Conservation (phyloP, 2,329 filamentous ascomycete genomes). For the Fusarium ambrosium region DNA sequence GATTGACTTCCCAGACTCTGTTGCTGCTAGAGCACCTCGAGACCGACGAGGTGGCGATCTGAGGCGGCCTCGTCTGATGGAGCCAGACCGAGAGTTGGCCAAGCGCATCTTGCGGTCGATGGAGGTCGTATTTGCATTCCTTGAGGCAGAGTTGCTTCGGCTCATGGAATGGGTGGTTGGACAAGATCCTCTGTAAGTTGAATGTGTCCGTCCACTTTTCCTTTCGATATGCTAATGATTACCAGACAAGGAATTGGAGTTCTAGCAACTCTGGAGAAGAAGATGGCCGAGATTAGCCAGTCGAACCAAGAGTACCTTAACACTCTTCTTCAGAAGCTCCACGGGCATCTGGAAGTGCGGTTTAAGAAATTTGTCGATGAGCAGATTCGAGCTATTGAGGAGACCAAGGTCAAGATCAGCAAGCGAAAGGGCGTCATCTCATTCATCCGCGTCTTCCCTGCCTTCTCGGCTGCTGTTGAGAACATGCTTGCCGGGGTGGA, state of each 20-base stretch:
- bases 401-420: constrained; percentile 99
- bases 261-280: constrained; percentile 83
- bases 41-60: constrained; percentile 80
- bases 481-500: constrained; percentile 79
- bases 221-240: constrained; percentile 30
- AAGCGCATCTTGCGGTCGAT: constrained; percentile 87
- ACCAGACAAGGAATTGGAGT: constrained; percentile 89
- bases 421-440: constrained; percentile 97
- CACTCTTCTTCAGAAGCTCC: constrained; percentile 82
- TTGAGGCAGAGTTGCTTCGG: constrained; percentile 81
- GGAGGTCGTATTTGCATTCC: constrained; percentile 88
- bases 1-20: constrained; percentile 85
- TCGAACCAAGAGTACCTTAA: constrained; percentile 94
- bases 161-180: constrained; percentile 87
- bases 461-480: constrained; percentile 86
- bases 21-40: constrained; percentile 74
- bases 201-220: neutral
- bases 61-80: constrained; percentile 81
- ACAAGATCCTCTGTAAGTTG: constrained; percentile 82
- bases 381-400: constrained; percentile 94
- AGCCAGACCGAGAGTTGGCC: constrained; percentile 90
- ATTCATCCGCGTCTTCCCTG: constrained; percentile 93
- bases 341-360: constrained; percentile 78
- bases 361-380: constrained; percentile 94
- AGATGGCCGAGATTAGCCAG: constrained; percentile 83